Conservation (phyloP, 73 alveolate species). For the Diophrys sp. region DNA sequence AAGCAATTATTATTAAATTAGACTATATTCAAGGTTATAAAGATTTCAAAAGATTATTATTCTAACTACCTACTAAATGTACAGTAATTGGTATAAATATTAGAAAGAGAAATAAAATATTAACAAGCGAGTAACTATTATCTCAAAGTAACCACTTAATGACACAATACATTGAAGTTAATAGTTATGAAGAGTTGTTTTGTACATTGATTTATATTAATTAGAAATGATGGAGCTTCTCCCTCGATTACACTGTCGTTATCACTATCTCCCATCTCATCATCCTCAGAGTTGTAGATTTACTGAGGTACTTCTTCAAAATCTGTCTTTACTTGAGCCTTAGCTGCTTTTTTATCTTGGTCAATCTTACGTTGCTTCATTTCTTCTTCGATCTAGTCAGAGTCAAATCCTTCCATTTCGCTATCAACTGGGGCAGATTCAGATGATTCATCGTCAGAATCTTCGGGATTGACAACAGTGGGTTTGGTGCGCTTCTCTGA, state of each 20-base stretch:
- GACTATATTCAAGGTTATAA: too few relatives aligned
- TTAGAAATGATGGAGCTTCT: neutral
- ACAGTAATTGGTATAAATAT: too few relatives aligned
- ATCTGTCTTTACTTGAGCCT: neutral
- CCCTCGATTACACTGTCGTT: neutral
- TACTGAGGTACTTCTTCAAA: constrained; percentile 16
- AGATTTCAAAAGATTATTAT: too few relatives aligned
- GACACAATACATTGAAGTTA: too few relatives aligned
- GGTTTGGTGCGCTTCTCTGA: constrained; percentile 14
- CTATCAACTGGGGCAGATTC: neutral
- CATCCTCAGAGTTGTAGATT: constrained; percentile 16
- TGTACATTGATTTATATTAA: too few relatives aligned
- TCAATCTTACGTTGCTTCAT: constrained; percentile 1
- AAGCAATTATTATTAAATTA: too few relatives aligned
- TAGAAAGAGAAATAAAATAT: too few relatives aligned
- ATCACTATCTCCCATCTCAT: neutral
- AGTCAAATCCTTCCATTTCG: constrained; percentile 53
- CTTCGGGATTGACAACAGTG: neutral
- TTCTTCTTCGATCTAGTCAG: constrained; percentile 61
- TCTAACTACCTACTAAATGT: too few relatives aligned
- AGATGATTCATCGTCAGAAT: neutral
- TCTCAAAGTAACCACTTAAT: too few relatives aligned
- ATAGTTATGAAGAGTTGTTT: too few relatives aligned
- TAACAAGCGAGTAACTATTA: too few relatives aligned
- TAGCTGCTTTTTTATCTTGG: constrained; percentile 20